A percentile compares a stretch with the other conserved stretches of the same genome.
Conservation (phyloP, 257 asterid genomes). For the Solanum chmielewskii region DNA sequence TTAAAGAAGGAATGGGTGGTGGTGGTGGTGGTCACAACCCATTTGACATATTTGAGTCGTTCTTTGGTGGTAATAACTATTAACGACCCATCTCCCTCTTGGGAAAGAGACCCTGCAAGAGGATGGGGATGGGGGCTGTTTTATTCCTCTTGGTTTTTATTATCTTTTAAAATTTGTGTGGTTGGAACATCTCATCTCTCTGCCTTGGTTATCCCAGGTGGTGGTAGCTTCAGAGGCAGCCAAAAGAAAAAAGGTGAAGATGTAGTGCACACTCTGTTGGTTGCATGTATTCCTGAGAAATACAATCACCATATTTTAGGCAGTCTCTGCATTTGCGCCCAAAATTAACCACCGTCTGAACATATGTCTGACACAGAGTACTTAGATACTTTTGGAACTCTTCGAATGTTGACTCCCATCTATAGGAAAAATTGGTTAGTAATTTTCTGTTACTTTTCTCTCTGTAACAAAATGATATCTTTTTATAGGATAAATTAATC, state of each 20-base stretch:
- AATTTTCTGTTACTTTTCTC: not conserved
- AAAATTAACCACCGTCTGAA: not conserved
- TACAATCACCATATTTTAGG: not conserved
- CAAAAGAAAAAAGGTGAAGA: conserved; percentile 33
- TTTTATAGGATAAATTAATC: not conserved
- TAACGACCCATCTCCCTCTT: not conserved
- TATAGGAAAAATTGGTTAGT: not conserved
- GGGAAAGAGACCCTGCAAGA: not conserved
- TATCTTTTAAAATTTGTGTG: not conserved
- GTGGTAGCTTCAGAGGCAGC: conserved; percentile 14
- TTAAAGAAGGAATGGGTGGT: conserved; percentile 40
- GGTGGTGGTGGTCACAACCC: conserved; percentile 32
- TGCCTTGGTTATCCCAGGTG: conserved; percentile 2
- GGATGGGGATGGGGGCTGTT: not conserved
- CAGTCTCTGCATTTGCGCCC: not conserved
- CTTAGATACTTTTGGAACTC: not conserved
- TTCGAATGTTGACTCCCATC: not conserved
- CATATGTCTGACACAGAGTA: not conserved
- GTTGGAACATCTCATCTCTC: not conserved
- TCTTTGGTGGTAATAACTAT: conserved; percentile 16
- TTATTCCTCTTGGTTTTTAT: not conserved
- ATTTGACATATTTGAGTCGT: conserved; percentile 36
- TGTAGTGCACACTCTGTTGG: conserved; percentile 20
- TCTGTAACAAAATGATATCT: not conserved
- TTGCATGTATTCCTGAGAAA: not conserved